Evolutionary conservation across 768 basidiomycete genomes (phyloP).

Genomic region (Agrocybe chaxingu): DNA sequence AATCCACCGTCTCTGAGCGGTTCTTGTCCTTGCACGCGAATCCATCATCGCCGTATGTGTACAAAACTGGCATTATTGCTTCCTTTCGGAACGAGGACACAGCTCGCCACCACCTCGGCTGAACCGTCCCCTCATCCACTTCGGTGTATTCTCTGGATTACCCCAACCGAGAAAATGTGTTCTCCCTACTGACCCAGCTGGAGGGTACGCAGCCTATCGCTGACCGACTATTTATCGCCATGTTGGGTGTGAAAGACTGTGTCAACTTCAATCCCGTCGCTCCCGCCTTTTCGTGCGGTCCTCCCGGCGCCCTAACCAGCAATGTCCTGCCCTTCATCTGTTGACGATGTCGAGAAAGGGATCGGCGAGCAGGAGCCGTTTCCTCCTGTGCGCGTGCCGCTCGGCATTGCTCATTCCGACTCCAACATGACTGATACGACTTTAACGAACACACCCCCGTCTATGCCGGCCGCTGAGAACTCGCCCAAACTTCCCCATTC

Average conservation of each 20-base stretch:
- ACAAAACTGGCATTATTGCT: not conserved
- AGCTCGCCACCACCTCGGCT: constrained; percentile 35
- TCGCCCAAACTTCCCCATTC: no score
- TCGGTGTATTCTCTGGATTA: constrained; percentile 40
- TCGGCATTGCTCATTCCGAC: constrained; percentile 12
- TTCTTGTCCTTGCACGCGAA: not conserved
- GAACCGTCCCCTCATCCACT: constrained; percentile 24
- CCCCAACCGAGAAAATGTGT: constrained; percentile 22
- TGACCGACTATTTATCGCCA: constrained; percentile 22
- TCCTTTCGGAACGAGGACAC: constrained; percentile 8
- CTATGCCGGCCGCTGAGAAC: no score
- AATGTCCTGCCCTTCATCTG: constrained; percentile 19
- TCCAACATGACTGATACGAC: no score
- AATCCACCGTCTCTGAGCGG: not conserved
- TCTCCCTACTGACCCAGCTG: constrained; percentile 25
- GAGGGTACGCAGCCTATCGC: constrained; percentile 15
- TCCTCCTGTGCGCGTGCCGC: constrained; percentile 16
- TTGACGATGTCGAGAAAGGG: constrained; percentile 39
- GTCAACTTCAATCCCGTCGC: constrained; percentile 8
- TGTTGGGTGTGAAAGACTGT: not conserved
- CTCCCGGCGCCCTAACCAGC: not conserved
- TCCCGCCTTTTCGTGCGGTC: constrained; percentile 1
- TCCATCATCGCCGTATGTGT: not conserved
- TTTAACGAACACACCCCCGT: no score
- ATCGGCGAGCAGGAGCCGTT: constrained; percentile 24